These are phyloP conservation scores for Vitis hybrid DNA, from an alignment of 177 flowering plant genomes.

Conservation along the genomic window DNA sequence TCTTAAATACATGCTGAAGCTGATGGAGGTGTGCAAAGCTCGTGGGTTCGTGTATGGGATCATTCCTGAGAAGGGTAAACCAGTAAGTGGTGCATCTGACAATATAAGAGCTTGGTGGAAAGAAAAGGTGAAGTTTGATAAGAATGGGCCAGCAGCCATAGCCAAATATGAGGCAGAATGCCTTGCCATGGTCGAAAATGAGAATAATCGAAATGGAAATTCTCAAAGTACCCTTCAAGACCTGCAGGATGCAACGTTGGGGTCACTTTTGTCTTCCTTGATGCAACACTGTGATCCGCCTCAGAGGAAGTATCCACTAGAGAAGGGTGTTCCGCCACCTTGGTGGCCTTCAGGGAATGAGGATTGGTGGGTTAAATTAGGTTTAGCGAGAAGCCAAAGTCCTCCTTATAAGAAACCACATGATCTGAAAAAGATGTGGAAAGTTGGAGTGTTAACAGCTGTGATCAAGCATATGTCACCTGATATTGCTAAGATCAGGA, in stretches of 20 bases:
- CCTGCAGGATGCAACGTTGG: constrained; percentile 75
- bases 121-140: constrained; percentile 78
- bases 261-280: constrained; percentile 70
- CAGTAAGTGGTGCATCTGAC: constrained; percentile 78
- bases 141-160: constrained; percentile 81
- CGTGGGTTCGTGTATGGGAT: constrained; percentile 76
- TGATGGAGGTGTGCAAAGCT: constrained; percentile 86
- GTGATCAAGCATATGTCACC: constrained; percentile 91
- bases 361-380: constrained; percentile 66
- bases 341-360: constrained; percentile 82
- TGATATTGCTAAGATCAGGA: constrained; percentile 71
- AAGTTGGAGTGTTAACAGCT: constrained; percentile 76
- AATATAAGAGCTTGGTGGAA: constrained; percentile 85
- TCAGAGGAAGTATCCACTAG: constrained; percentile 70
- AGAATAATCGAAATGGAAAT: constrained; percentile 30
- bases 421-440: constrained; percentile 86
- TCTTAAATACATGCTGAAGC: constrained; percentile 74
- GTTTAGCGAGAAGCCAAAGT: constrained; percentile 43
- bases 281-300: constrained; percentile 87
- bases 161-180: constrained; percentile 64
- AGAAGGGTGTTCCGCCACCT: constrained; percentile 69
- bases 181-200: constrained; percentile 37
- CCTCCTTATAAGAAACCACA: constrained; percentile 80
- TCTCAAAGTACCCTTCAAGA: constrained; percentile 53
- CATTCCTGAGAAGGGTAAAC: constrained; percentile 80